phyloP scores from a whole-genome alignment of 768 basidiomycete species.

The Mycena galopus region DNA sequence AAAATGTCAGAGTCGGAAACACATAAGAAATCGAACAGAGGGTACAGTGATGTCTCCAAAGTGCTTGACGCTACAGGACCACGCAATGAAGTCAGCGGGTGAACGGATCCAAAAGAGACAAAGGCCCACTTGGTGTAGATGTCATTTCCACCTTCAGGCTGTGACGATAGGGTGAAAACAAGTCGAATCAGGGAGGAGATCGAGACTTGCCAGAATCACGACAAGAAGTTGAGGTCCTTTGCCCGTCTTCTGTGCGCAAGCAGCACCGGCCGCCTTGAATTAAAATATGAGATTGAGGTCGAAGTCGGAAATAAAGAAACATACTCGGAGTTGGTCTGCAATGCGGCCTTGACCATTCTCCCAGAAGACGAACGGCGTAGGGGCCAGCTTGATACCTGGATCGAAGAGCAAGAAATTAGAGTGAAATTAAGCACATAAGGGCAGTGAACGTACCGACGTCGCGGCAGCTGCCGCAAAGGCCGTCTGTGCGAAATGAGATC shows the following conservation, averaged over 20 bases:
- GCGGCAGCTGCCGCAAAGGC: conserved; percentile 61
- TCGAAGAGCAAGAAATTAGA: not conserved
- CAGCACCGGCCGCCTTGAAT: conserved; percentile 57
- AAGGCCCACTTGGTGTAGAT: conserved; percentile 62
- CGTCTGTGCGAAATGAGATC: conserved; percentile 31
- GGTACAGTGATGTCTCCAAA: conserved; percentile 76
- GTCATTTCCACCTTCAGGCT: conserved; percentile 75
- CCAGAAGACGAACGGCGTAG: conserved; percentile 62
- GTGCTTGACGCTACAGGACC: conserved; percentile 64
- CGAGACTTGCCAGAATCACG: conserved; percentile 66
- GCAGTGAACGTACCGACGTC: conserved; percentile 68
- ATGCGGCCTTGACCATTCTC: conserved; percentile 71
- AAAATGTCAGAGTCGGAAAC: conserved; percentile 11
- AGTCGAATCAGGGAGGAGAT: too few species aligned
- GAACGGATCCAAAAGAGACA: not conserved
- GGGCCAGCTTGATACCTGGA: conserved; percentile 70
- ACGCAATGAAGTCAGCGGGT: conserved; percentile 50
- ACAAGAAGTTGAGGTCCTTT: conserved; percentile 71
- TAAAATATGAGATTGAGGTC: not conserved
- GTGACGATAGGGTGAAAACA: conserved; percentile 32
- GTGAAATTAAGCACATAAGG: not conserved
- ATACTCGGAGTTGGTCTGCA: conserved; percentile 45
- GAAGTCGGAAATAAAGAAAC: not conserved
- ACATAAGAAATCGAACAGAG: not conserved
- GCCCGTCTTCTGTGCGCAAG: conserved; percentile 55